Evolutionary conservation across 176 grass and related monocot species (phyloP), one percentile per base, ranked within the genome.

Genomic region (Olyra latifolia): DNA sequence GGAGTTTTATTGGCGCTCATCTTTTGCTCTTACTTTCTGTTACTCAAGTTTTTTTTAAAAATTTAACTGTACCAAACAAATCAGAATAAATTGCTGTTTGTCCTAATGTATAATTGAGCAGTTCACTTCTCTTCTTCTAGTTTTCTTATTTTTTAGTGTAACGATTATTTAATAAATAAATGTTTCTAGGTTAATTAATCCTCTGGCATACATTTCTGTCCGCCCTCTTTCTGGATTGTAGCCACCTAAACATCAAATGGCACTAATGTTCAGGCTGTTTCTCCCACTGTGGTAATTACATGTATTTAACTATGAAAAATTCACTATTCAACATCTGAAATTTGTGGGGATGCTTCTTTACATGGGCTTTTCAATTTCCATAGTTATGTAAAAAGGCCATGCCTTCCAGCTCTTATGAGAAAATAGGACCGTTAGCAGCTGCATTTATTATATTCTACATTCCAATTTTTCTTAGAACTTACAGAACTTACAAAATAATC

Each of bases 241-340:
- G 76, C 47, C 64, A 74, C 69, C 85, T 92, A 79, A 75, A 82
- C 58, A 84, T 97, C 28, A 72, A 90, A 66, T 97, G 94, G 94
- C 78, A 80, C 72, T 79, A 68, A 5, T 76, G 69, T 24, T 85
- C 67, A 86, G 30, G 42, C 24, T 84, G 53, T 81, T 90, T 84
- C 48, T 55, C 52, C n/a, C 20, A 53, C 12, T 80, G 19, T 62
- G 62, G 67, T 80, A 79, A 68, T 61, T 62, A 69, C 8, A 59
- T 12, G n/a, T n/a, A 58, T 83, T 39, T 60, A 23, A 52, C 17
- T 42, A 65, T 56, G 28, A 11, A 53, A 49, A 60, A 22, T 23
- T 49, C 32, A 42, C 41, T 39, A 4, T 7, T 39, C 72, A 72
- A 66, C 15, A 27, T 59, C 38, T 62, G n/a, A 77, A 76, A 42